Conservation (phyloP, 345 rosid species). For the Eucalyptus leucophloia region DNA sequence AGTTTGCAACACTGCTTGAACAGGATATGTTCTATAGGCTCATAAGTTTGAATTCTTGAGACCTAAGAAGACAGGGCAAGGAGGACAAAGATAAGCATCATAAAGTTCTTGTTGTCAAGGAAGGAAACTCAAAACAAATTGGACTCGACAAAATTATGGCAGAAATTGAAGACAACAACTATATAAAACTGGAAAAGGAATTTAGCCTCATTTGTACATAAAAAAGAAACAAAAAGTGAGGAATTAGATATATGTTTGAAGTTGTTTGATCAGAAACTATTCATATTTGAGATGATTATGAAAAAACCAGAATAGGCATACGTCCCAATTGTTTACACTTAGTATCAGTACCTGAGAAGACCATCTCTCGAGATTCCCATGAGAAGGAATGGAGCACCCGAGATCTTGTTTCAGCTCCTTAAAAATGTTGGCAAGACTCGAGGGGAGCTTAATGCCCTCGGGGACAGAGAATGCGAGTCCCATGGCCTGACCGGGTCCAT, state of each 20-base stretch:
- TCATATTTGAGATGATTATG: neutral
- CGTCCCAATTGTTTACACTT: neutral
- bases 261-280: neutral
- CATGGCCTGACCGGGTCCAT: conserved; percentile 97
- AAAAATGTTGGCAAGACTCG: conserved; percentile 78
- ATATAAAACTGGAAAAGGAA: neutral
- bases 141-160: neutral
- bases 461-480: conserved; percentile 95
- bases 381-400: conserved; percentile 81
- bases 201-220: neutral
- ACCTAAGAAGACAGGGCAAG: neutral
- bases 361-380: conserved; percentile 86
- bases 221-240: neutral
- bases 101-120: neutral
- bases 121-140: neutral
- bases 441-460: conserved; percentile 63
- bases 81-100: neutral
- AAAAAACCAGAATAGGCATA: neutral
- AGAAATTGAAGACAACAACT: neutral
- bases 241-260: neutral
- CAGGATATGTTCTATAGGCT: neutral
- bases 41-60: neutral
- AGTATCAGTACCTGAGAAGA: conserved; percentile 56
- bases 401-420: conserved; percentile 83
- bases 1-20: neutral